Conservation (phyloP, 768 basidiomycete species). For the Mycena latifolia region DNA sequence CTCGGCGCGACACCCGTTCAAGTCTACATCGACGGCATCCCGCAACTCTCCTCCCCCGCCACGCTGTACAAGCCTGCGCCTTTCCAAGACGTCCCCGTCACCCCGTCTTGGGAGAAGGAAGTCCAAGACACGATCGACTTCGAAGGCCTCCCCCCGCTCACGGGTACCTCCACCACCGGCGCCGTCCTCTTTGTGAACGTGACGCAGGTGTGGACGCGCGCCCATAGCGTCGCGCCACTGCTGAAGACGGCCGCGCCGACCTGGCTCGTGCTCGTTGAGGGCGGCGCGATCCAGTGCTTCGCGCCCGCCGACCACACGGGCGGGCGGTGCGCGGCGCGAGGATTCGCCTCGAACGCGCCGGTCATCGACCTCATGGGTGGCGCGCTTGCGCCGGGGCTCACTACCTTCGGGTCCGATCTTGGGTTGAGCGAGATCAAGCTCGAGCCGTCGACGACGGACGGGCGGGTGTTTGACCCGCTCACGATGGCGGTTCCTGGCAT, state of each 20-base stretch:
- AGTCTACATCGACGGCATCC: slow-evolving; percentile 87
- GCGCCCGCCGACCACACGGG: too few relatives aligned
- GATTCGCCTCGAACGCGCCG: background rate
- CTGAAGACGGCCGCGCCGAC: too few relatives aligned
- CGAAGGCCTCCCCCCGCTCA: slow-evolving; percentile 79
- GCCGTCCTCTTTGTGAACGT: slow-evolving; percentile 70
- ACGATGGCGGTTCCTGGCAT: slow-evolving; percentile 39
- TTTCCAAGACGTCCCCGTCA: slow-evolving; percentile 64
- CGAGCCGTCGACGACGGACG: slow-evolving; percentile 79
- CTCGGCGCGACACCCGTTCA: slow-evolving; percentile 86
- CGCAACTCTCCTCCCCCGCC: slow-evolving; percentile 61
- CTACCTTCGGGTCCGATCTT: slow-evolving; percentile 71
- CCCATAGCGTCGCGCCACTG: too few relatives aligned
- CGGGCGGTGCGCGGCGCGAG: background rate
- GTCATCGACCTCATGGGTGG: slow-evolving; percentile 75
- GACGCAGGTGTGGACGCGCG: slow-evolving; percentile 47
- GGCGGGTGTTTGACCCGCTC: slow-evolving; percentile 67
- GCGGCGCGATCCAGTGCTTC: background rate
- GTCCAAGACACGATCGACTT: slow-evolving; percentile 66
- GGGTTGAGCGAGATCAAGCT: slow-evolving; percentile 77
- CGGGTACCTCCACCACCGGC: slow-evolving; percentile 45
- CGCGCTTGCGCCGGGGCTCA: slow-evolving; percentile 68
- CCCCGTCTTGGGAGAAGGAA: slow-evolving; percentile 74
- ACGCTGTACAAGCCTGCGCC: slow-evolving; percentile 56
- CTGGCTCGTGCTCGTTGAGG: background rate